These are phyloP conservation scores for Pulicaria dysenterica DNA, from an alignment of 129 eudicot genomes.

Conservation along the genomic window DNA sequence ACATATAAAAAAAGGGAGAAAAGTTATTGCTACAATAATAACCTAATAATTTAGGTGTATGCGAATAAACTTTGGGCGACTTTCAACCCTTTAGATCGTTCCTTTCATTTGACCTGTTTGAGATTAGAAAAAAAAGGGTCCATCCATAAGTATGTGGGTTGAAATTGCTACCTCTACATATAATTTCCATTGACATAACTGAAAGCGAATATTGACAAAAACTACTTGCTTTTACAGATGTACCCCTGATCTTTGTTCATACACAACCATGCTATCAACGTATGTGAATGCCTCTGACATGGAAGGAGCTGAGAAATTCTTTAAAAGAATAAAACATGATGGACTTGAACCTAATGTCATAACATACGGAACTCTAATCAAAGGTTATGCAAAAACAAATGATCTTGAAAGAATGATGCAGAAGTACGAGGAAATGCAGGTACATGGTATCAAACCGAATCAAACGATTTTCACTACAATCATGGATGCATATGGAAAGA, in stretches of 20 bases:
- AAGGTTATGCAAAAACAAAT: conserved; percentile 75
- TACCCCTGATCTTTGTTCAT: conserved; percentile 87
- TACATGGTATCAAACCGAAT: conserved; percentile 62
- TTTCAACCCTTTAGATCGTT: no score
- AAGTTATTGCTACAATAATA: background rate
- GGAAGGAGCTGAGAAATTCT: conserved; percentile 95
- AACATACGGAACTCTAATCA: conserved; percentile 78
- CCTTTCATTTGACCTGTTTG: no score
- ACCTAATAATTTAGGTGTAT: background rate
- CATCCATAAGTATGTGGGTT: no score
- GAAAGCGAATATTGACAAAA: background rate
- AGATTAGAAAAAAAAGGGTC: no score
- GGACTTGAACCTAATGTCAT: conserved; percentile 76
- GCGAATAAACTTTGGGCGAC: no score
- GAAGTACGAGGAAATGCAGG: conserved; percentile 79
- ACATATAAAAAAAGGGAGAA: no score
- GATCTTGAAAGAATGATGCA: conserved; percentile 82
- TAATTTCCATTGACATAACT: background rate
- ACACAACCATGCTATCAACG: conserved; percentile 86
- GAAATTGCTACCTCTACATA: background rate
- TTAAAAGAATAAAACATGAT: conserved; percentile 69
- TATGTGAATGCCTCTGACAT: conserved; percentile 91
- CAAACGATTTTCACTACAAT: conserved; percentile 81
- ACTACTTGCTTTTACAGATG: conserved; percentile 50
- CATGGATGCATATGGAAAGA: conserved; percentile 95